Evolutionary conservation across 2,329 filamentous ascomycete species (phyloP).

Genomic region (Aspergillus puulaauensis): DNA sequence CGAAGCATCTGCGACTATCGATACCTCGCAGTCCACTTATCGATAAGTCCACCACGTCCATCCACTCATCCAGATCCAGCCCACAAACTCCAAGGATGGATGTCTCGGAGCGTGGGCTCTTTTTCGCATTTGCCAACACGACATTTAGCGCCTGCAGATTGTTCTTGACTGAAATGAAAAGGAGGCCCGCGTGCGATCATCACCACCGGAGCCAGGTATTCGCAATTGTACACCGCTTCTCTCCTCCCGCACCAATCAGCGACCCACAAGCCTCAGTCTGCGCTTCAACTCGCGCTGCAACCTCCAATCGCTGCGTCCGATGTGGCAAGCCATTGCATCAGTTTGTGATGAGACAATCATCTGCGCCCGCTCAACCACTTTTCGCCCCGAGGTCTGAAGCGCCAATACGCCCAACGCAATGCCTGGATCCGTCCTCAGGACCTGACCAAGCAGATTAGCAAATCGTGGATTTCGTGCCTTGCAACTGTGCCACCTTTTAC

Average conservation of each 20-base stretch:
- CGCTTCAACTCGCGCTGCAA: neutral
- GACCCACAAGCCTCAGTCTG: constrained; percentile 1
- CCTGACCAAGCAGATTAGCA: neutral
- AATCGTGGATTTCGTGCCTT: neutral
- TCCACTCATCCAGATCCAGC: neutral
- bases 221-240: constrained; percentile 25
- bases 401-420: neutral
- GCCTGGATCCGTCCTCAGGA: neutral
- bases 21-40: neutral
- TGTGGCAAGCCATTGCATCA: constrained; percentile 15
- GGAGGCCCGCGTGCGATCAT: neutral
- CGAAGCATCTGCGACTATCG: neutral
- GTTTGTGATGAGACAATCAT: constrained; percentile 17
- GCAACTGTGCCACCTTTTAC: no score
- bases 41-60: neutral
- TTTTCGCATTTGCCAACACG: neutral
- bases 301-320: constrained; percentile 2
- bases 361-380: constrained; percentile 2
- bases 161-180: neutral
- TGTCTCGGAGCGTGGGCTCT: neutral
- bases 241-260: constrained; percentile 22
- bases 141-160: neutral
- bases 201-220: neutral
- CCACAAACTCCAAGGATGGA: neutral
- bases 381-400: constrained; percentile 3